A percentile compares a stretch with the other conserved stretches of the same genome.
Conservation (phyloP, 495 filamentous ascomycete species). For the Podospora tetraspora region DNA sequence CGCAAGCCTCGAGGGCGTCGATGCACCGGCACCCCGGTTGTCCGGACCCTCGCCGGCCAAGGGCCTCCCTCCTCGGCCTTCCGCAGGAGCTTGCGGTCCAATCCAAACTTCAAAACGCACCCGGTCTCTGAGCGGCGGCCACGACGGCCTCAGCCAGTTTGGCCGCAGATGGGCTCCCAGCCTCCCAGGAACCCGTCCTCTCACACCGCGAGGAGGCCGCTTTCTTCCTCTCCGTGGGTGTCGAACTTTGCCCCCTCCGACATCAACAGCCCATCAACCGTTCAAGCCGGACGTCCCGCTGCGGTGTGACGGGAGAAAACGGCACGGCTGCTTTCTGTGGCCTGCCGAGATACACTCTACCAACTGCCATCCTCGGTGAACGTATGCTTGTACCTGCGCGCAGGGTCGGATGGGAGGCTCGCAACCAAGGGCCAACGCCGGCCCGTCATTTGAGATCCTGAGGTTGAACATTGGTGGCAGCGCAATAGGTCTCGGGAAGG, state of each 20-base stretch:
- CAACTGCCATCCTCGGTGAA: background rate
- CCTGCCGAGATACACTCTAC: background rate
- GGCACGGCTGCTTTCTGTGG: background rate
- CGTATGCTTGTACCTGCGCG: background rate
- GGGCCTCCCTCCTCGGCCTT: background rate
- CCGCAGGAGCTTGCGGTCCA: background rate
- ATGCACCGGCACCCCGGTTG: background rate
- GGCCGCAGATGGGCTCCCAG: background rate
- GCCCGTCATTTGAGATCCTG: constrained; percentile 1
- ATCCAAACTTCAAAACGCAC: background rate
- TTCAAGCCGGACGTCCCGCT: background rate
- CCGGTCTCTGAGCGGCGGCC: background rate
- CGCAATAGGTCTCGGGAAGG: background rate
- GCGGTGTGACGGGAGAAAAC: background rate
- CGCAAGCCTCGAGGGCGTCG: background rate
- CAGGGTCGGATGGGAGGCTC: background rate
- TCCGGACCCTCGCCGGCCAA: background rate
- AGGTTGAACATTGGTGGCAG: background rate
- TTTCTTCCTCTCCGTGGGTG: background rate
- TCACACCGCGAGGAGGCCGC: background rate
- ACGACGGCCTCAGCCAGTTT: background rate
- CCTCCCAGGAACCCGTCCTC: background rate
- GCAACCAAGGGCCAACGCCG: background rate
- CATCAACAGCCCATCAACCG: background rate
- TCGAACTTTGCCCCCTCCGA: background rate